Conservation (phyloP, 2,329 filamentous ascomycete species). For the Botrytis tulipae region DNA sequence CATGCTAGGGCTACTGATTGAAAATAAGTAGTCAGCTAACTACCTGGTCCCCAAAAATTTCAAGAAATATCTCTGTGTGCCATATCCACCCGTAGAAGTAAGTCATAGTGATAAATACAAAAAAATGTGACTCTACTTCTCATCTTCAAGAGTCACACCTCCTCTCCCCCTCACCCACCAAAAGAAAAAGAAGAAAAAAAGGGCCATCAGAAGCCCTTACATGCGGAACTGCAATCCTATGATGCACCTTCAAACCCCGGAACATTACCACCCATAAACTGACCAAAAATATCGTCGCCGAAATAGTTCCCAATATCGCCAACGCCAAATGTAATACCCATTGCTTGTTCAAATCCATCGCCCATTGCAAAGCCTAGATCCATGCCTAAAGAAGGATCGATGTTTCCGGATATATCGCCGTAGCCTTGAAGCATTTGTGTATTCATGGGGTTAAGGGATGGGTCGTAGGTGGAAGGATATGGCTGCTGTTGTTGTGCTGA, state of each 20-base stretch:
- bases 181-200: not conserved
- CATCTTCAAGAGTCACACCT: not conserved
- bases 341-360: conserved; percentile 39
- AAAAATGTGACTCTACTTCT: not conserved
- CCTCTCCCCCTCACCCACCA: not conserved
- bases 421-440: conserved; percentile 26
- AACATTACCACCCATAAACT: conserved; percentile 25
- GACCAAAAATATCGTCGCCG: conserved; percentile 34
- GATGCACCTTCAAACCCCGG: conserved; percentile 27
- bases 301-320: conserved; percentile 37
- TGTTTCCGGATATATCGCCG: conserved; percentile 26
- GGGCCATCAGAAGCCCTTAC: not conserved
- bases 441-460: conserved; percentile 22
- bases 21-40: not conserved
- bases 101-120: not conserved
- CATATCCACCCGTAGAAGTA: not conserved
- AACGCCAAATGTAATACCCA: conserved; percentile 37
- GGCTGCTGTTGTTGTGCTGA: conserved; percentile 26
- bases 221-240: not conserved
- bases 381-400: conserved; percentile 36
- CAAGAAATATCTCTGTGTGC: not conserved
- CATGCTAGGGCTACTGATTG: not conserved
- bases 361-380: conserved; percentile 36
- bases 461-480: conserved; percentile 27
- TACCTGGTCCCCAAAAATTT: not conserved